Conservation (phyloP, 768 basidiomycete genomes). For the Psilocybe cubensis region DNA sequence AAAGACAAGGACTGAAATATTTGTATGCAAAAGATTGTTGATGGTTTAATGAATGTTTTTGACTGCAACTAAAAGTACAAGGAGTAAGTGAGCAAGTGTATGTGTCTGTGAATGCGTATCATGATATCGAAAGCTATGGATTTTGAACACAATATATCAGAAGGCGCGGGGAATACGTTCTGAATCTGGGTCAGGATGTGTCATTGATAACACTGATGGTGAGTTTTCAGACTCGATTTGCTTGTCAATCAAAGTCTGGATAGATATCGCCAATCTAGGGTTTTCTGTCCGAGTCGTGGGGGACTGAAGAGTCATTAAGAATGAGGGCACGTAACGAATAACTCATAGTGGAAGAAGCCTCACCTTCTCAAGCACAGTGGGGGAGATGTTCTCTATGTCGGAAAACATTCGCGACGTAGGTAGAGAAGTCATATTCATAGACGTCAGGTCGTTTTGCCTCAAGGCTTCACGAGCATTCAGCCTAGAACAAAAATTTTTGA, state of each 20-base stretch:
- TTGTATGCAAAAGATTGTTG: neutral
- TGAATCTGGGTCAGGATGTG: slow-evolving; percentile 28
- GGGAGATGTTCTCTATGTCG: slow-evolving; percentile 15
- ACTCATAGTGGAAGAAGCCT: neutral
- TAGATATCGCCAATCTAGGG: slow-evolving; percentile 19
- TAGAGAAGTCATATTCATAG: slow-evolving; percentile 47
- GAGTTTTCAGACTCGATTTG: slow-evolving; percentile 11
- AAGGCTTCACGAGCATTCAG: slow-evolving; percentile 51
- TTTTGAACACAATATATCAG: neutral
- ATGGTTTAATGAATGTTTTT: neutral
- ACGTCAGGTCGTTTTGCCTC: slow-evolving; percentile 36
- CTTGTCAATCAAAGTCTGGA: slow-evolving; percentile 24
- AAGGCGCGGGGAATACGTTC: slow-evolving; percentile 18
- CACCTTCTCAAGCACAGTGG: slow-evolving; percentile 23
- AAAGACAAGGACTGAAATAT: too few relatives aligned
- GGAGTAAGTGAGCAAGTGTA: neutral
- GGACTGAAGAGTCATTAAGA: neutral
- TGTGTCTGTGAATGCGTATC: neutral
- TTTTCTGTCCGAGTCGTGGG: slow-evolving; percentile 5
- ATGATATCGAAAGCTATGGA: too few relatives aligned
- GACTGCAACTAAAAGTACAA: neutral
- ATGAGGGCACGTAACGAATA: neutral
- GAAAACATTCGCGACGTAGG: slow-evolving; percentile 19
- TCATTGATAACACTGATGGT: slow-evolving; percentile 13
- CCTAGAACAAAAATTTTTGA: slow-evolving; percentile 17